These are phyloP conservation scores for Botrytis fabae DNA, from an alignment of 2,329 filamentous ascomycete species.

Conservation along the genomic window DNA sequence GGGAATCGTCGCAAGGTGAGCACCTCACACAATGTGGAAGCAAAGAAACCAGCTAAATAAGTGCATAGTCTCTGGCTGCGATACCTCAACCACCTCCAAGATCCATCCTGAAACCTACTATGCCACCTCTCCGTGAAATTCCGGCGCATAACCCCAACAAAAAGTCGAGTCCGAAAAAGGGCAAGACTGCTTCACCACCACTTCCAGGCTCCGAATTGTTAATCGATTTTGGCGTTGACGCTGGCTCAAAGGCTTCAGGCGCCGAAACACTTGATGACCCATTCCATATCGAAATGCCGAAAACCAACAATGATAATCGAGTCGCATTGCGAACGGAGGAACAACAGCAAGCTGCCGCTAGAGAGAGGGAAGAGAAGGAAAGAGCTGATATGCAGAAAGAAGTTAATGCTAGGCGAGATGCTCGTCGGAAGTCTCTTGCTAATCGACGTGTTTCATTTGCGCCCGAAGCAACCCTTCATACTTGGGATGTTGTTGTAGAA, in stretches of 20 bases:
- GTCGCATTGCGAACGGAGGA: conserved; percentile 68
- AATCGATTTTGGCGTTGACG: conserved; percentile 37
- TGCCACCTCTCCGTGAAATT: conserved; percentile 65
- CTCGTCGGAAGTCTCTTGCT: conserved; percentile 86
- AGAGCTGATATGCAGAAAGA: conserved; percentile 59
- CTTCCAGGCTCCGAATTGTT: conserved; percentile 30
- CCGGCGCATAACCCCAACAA: conserved; percentile 51
- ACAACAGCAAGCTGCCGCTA: conserved; percentile 67
- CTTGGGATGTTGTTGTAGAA: conserved; percentile 86
- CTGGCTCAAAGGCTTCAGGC: conserved; percentile 35
- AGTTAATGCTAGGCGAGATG: conserved; percentile 73
- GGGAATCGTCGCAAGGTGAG: conserved; percentile 79
- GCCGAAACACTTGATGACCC: conserved; percentile 49
- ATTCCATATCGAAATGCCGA: conserved; percentile 47
- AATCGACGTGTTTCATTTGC: conserved; percentile 95
- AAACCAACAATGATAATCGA: conserved; percentile 46
- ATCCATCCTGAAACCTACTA: conserved; percentile 80
- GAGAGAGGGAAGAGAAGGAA: conserved; percentile 68
- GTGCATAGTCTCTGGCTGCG: conserved; percentile 36
- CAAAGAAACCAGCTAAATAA: conserved; percentile 22
- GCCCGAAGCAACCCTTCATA: conserved; percentile 94
- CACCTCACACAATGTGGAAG: conserved; percentile 35
- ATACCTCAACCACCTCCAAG: conserved; percentile 50
- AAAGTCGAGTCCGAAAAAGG: conserved; percentile 37
- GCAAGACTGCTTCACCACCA: conserved; percentile 31